Conservation (phyloP, 75 land plant genomes). For the Chamaecyparis obtusa region DNA sequence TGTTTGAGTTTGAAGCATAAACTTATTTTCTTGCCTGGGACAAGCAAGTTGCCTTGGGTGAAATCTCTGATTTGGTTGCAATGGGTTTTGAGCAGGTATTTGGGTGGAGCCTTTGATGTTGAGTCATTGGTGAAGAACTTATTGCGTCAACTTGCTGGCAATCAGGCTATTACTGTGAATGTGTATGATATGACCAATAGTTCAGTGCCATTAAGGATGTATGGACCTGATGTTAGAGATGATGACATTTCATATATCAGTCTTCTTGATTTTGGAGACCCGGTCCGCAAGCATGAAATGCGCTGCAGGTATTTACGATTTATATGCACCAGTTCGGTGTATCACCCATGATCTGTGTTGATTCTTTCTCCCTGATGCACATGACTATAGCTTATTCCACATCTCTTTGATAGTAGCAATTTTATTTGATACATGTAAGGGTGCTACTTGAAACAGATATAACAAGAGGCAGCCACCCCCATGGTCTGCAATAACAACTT, state of each 20-base stretch:
- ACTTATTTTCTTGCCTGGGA: not conserved
- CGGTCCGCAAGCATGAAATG: slow-evolving; percentile 86
- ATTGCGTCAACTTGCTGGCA: slow-evolving; percentile 80
- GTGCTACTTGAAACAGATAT: slow-evolving; percentile 44
- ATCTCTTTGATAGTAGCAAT: not conserved
- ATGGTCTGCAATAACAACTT: slow-evolving; percentile 59
- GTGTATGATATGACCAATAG: slow-evolving; percentile 86
- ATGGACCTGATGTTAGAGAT: slow-evolving; percentile 50
- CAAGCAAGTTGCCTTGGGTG: not conserved
- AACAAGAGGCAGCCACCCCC: slow-evolving; percentile 46
- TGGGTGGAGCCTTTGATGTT: slow-evolving; percentile 96
- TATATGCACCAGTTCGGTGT: not conserved
- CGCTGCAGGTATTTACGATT: slow-evolving; percentile 62
- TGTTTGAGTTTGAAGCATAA: not conserved
- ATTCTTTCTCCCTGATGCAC: not conserved
- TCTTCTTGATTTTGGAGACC: slow-evolving; percentile 91
- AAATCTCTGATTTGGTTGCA: not conserved
- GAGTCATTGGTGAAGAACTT: slow-evolving; percentile 91
- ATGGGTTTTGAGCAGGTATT: slow-evolving; percentile 46
- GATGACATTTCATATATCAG: slow-evolving; percentile 58
- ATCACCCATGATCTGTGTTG: not conserved
- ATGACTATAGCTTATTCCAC: not conserved
- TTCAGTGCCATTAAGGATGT: slow-evolving; percentile 81
- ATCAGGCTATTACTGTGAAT: slow-evolving; percentile 75
- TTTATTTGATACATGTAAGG: not conserved